Evolutionary conservation across 148 eudicot species (phyloP), one percentile per base, ranked within the genome.

Genomic region (Beta vulgaris): DNA sequence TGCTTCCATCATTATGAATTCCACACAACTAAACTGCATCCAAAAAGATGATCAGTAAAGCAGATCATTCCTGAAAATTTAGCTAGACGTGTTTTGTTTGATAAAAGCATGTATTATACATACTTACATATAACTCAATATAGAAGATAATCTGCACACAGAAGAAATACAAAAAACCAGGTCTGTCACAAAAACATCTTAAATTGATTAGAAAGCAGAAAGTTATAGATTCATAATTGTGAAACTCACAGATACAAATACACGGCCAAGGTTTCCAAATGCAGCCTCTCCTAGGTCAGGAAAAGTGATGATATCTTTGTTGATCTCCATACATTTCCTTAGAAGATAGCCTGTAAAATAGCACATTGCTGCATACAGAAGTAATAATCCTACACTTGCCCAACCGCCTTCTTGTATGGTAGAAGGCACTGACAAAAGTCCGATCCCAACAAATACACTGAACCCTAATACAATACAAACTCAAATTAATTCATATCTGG

Each of bases 221-320:
- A 64, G 19, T 11, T 32, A 8, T 9, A 23, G 23, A 46, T 34
- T n/a, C 14, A 16, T 43, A 2, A 43, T 51, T n/a, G 0, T 29
- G 49, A 51, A 25, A 74, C 99, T 86, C 62, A 90, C 98, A 18
- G 93, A 90, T 79, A 90, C 75, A 59, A 90, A 44, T 68, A 90
- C 59, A 37, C 98, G 91, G 1, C 98, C 98, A 75, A 72, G 83
- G 74, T 77, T 88, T 60, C 98, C 97, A 79, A 91, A 91, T 19
- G 97, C 97, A 21, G 93, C 98, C 83, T 87, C 87, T 77, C 98
- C 97, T 36, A 94, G 83, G 76, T 91, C 98, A 7, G 98, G 97
- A 75, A 80, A 94, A 37, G 86, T 88, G 51, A 83, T 32, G 13
- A 94, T 88, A 9, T 84, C 86, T 77, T 79, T 80, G 39, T 81